These are phyloP conservation scores for Neonectria sp. DNA, from an alignment of 2,329 filamentous ascomycete species.

Conservation along the genomic window DNA sequence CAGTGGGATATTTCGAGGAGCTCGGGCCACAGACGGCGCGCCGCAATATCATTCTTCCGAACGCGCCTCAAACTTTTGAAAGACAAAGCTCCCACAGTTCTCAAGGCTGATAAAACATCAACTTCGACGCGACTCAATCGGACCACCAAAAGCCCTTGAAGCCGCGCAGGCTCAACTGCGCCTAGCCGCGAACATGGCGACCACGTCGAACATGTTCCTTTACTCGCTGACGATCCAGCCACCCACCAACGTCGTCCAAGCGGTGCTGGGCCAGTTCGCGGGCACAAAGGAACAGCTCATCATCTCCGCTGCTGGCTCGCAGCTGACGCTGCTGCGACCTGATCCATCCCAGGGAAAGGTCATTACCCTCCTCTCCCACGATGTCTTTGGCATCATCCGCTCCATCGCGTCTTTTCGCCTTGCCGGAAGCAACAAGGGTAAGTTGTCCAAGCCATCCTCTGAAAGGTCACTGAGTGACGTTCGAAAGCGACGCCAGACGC, in stretches of 20 bases:
- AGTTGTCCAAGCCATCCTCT: slow-evolving; percentile 64
- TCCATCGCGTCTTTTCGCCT: slow-evolving; percentile 90
- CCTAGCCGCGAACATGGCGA: slow-evolving; percentile 81
- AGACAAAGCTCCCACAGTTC: slow-evolving; percentile 47
- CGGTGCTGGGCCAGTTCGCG: slow-evolving; percentile 94
- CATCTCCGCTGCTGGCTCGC: slow-evolving; percentile 91
- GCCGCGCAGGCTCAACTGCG: slow-evolving; percentile 68
- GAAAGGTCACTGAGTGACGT: slow-evolving; percentile 78
- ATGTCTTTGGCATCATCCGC: slow-evolving; percentile 96
- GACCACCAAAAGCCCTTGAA: slow-evolving; percentile 47
- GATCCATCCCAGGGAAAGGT: slow-evolving; percentile 90
- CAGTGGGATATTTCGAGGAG: slow-evolving; percentile 50
- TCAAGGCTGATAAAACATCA: slow-evolving; percentile 40
- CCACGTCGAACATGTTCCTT: slow-evolving; percentile 98
- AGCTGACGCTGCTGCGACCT: slow-evolving; percentile 88
- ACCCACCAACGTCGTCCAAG: slow-evolving; percentile 89
- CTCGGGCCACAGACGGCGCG: slow-evolving; percentile 48
- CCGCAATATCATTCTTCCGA: slow-evolving; percentile 57
- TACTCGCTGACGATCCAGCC: slow-evolving; percentile 97
- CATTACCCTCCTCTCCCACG: slow-evolving; percentile 87
- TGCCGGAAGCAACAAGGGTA: slow-evolving; percentile 96
- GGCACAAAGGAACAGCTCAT: slow-evolving; percentile 99
- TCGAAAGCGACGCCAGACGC: slow-evolving; percentile 50
- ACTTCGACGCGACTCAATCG: slow-evolving; percentile 48
- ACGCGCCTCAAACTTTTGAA: slow-evolving; percentile 49